Conservation (phyloP, 495 filamentous ascomycete genomes). For the Sordaria brevicollis region DNA sequence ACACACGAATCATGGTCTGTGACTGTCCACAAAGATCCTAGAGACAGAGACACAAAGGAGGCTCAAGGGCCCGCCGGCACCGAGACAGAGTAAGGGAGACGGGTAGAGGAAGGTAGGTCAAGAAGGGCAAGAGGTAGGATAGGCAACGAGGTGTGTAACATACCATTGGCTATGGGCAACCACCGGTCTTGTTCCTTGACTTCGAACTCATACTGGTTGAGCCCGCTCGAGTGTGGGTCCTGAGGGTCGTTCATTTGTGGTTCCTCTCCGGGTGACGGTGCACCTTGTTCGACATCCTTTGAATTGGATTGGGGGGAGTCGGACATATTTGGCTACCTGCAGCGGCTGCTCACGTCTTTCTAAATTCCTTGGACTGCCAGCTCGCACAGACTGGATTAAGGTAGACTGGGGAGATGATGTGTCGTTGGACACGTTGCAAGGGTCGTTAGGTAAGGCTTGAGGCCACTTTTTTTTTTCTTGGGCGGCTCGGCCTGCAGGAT, state of each 20-base stretch:
- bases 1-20: constrained; percentile 28
- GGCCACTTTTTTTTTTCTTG: constrained; percentile 20
- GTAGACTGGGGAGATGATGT: constrained; percentile 43
- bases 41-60: background rate
- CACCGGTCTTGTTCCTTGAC: constrained; percentile 99
- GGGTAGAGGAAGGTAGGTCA: background rate
- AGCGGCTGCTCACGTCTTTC: constrained; percentile 48
- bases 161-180: constrained; percentile 99
- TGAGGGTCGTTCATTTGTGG: constrained; percentile 50
- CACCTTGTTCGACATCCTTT: constrained; percentile 88
- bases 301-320: constrained; percentile 89
- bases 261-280: constrained; percentile 83
- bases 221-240: constrained; percentile 47
- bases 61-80: background rate
- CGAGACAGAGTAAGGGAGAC: constrained; percentile 30
- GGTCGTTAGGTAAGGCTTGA: constrained; percentile 35
- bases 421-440: constrained; percentile 46
- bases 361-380: constrained; percentile 46
- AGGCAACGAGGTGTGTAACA: constrained; percentile 41
- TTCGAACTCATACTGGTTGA: constrained; percentile 78
- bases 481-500: constrained; percentile 39
- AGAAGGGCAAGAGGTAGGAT: background rate
- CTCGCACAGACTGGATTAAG: constrained; percentile 38
- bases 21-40: background rate
- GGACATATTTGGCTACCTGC: constrained; percentile 79